phyloP scores from a whole-genome alignment of 768 basidiomycete genomes.

The Mrakia gelida region DNA sequence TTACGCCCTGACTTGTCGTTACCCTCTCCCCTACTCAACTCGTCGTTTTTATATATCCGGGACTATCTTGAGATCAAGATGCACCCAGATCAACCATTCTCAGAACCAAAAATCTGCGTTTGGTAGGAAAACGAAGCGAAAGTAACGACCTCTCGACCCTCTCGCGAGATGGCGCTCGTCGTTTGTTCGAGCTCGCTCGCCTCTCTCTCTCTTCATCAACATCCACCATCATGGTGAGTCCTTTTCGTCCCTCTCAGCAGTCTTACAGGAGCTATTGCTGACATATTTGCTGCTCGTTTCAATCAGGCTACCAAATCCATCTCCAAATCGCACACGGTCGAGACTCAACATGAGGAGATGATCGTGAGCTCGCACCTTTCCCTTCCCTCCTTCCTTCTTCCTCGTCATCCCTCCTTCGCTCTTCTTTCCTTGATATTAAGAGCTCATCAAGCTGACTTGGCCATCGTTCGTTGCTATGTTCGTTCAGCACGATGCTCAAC shows the following conservation, averaged over 20 bases:
- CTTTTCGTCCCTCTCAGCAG: background rate
- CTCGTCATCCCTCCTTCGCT: background rate
- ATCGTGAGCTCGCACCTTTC: slow-evolving; percentile 59
- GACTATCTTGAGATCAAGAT: too few relatives aligned
- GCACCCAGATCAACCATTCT: too few relatives aligned
- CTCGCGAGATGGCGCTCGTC: background rate
- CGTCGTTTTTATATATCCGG: too few relatives aligned
- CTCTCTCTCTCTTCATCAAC: too few relatives aligned
- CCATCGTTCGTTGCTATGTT: background rate
- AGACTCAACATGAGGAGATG: slow-evolving; percentile 98
- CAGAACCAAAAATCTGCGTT: too few relatives aligned
- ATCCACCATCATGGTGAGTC: background rate
- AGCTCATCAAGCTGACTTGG: background rate
- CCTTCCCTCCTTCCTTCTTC: background rate
- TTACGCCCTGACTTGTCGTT: too few relatives aligned
- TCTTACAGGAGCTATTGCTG: background rate
- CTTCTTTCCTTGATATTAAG: background rate
- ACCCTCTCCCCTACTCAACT: too few relatives aligned
- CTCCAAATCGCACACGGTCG: slow-evolving; percentile 53
- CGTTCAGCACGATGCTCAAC: slow-evolving; percentile 91
- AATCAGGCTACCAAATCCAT: slow-evolving; percentile 7
- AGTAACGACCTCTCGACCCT: too few relatives aligned
- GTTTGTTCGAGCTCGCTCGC: too few relatives aligned
- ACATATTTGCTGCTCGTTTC: background rate
- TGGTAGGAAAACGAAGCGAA: too few relatives aligned